These are phyloP conservation scores for Myriosclerotinia scirpicola DNA, from an alignment of 2,329 filamentous ascomycete genomes.

Conservation along the genomic window DNA sequence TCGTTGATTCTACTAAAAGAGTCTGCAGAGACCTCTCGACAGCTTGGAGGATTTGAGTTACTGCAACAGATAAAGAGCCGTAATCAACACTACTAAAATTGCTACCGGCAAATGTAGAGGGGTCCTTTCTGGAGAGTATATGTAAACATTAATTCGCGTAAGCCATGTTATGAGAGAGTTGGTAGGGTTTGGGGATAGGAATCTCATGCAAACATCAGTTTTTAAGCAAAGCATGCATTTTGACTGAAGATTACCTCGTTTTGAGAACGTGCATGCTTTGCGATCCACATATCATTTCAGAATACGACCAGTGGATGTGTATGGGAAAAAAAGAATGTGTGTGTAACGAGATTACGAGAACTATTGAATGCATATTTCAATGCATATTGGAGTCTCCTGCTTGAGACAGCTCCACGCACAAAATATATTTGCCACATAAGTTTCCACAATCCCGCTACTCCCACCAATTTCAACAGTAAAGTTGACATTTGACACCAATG, in stretches of 20 bases:
- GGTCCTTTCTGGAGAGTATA: too few species aligned
- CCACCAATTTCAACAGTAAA: background rate
- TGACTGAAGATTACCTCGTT: background rate
- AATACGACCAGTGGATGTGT: background rate
- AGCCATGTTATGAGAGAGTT: background rate
- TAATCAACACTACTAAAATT: too few species aligned
- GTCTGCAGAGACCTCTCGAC: too few species aligned
- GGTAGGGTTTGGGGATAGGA: background rate
- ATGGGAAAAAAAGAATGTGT: background rate
- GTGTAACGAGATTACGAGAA: background rate
- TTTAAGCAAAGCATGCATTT: background rate
- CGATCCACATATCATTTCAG: background rate
- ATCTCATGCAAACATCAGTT: background rate
- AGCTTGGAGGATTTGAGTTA: too few species aligned
- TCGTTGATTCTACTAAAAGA: too few species aligned
- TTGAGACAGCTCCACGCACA: background rate
- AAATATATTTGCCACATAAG: background rate
- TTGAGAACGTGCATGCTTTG: background rate
- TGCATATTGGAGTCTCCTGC: background rate
- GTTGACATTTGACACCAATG: background rate
- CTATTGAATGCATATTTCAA: background rate
- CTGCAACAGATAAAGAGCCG: too few species aligned
- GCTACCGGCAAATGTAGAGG: too few species aligned
- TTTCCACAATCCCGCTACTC: background rate
- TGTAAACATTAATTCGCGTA: background rate